These are phyloP conservation scores for Leishmania tropica DNA, from an alignment of 208 protist species.

Conservation along the genomic window DNA sequence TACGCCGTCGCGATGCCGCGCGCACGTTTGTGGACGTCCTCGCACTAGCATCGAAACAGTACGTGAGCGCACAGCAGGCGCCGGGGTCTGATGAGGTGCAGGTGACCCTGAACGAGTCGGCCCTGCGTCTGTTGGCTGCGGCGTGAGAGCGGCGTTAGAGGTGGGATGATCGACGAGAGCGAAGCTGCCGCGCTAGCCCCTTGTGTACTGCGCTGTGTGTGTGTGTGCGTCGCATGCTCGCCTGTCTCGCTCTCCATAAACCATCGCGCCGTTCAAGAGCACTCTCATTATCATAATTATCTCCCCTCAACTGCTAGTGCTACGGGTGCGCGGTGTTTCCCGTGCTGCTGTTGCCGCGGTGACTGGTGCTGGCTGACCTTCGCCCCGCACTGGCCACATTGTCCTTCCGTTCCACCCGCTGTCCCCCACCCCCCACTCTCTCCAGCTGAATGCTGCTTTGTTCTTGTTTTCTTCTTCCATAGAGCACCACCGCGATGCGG, in stretches of 20 bases:
- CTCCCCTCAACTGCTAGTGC: neutral
- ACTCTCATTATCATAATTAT: neutral
- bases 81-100: slow-evolving; percentile 36
- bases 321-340: neutral
- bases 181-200: neutral
- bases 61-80: slow-evolving; percentile 47
- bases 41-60: slow-evolving; percentile 72
- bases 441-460: neutral
- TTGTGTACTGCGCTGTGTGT: neutral
- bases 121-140: slow-evolving; percentile 25
- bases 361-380: neutral
- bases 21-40: slow-evolving; percentile 84
- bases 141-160: neutral
- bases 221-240: neutral
- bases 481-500: neutral
- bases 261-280: neutral
- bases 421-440: neutral
- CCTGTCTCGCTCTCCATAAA: neutral
- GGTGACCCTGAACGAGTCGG: slow-evolving; percentile 40
- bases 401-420: neutral
- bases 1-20: slow-evolving; percentile 72
- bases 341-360: neutral
- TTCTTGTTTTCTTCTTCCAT: neutral
- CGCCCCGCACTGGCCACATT: neutral
- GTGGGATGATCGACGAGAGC: neutral